Percentiles rank a stretch among this genome's conserved stretches.
These are phyloP conservation scores for Cryptococcus sp. DNA, from an alignment of 1,284 basidiomycete genomes.

Conservation along the genomic window DNA sequence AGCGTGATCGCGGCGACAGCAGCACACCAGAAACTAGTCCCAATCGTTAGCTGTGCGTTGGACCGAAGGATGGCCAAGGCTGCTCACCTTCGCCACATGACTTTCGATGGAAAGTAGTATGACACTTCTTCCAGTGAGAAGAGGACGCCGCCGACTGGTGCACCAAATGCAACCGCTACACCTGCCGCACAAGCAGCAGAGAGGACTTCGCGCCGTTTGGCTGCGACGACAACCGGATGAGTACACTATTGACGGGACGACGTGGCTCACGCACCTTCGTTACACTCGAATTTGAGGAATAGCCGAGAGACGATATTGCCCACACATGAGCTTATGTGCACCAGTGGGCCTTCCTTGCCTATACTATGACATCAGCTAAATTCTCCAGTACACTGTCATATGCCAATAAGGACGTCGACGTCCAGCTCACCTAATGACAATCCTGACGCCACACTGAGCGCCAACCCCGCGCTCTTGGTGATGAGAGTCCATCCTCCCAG, in stretches of 20 bases:
- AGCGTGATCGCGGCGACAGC: conserved; percentile 89
- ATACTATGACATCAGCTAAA: neutral
- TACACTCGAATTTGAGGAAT: conserved; percentile 85
- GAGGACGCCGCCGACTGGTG: conserved; percentile 88
- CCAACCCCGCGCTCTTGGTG: conserved; percentile 87
- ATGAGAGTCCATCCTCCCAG: conserved; percentile 86
- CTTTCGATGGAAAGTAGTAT: conserved; percentile 92
- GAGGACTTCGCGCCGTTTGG: conserved; percentile 85
- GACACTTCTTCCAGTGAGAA: conserved; percentile 94
- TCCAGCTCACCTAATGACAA: conserved; percentile 65
- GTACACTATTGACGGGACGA: neutral
- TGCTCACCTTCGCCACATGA: conserved; percentile 83
- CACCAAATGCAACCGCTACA: conserved; percentile 72
- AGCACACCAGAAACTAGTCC: conserved; percentile 79
- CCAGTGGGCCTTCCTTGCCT: conserved; percentile 91
- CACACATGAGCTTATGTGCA: conserved; percentile 92
- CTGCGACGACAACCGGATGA: conserved; percentile 42
- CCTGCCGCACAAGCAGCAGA: conserved; percentile 81
- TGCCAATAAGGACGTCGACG: neutral
- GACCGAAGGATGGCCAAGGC: neutral
- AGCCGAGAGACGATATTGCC: conserved; percentile 92
- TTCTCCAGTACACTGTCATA: conserved; percentile 28
- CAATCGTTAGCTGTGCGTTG: neutral
- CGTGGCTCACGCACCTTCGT: conserved; percentile 68
- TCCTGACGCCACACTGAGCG: conserved; percentile 88